These are phyloP conservation scores for Bruguiera parviflora DNA, from an alignment of 345 rosid species.

Conservation along the genomic window DNA sequence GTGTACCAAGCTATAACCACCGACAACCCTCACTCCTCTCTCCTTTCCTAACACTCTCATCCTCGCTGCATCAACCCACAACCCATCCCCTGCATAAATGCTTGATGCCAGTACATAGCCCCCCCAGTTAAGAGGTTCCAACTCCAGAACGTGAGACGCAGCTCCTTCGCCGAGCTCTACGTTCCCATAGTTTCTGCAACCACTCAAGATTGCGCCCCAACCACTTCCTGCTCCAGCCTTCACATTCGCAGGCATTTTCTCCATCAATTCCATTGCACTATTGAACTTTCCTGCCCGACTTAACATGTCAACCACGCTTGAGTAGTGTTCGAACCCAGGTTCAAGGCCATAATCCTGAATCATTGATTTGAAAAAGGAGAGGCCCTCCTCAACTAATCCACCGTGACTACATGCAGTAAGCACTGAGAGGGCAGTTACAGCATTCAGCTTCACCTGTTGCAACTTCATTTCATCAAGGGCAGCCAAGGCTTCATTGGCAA, in stretches of 20 bases:
- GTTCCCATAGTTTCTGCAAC: conserved; percentile 48
- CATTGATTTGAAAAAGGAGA: conserved; percentile 57
- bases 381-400: conserved; percentile 59
- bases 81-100: conserved; percentile 47
- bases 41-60: conserved; percentile 57
- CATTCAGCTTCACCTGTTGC: conserved; percentile 47
- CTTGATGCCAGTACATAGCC: conserved; percentile 60
- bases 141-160: conserved; percentile 43
- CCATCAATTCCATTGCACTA: conserved; percentile 45
- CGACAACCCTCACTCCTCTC: conserved; percentile 38
- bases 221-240: conserved; percentile 45
- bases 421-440: conserved; percentile 52
- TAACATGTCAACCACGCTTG: conserved; percentile 67
- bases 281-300: conserved; percentile 60
- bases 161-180: conserved; percentile 35
- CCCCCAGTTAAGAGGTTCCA: conserved; percentile 51
- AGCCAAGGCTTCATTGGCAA: conserved; percentile 50
- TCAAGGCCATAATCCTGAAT: conserved; percentile 28
- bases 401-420: conserved; percentile 75
- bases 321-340: conserved; percentile 55
- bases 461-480: conserved; percentile 46
- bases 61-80: conserved; percentile 45
- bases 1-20: conserved; percentile 59
- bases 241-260: conserved; percentile 38
- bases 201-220: conserved; percentile 66